phyloP scores from a whole-genome alignment of 495 filamentous ascomycete genomes.

The Mytilinidion resinicola region DNA sequence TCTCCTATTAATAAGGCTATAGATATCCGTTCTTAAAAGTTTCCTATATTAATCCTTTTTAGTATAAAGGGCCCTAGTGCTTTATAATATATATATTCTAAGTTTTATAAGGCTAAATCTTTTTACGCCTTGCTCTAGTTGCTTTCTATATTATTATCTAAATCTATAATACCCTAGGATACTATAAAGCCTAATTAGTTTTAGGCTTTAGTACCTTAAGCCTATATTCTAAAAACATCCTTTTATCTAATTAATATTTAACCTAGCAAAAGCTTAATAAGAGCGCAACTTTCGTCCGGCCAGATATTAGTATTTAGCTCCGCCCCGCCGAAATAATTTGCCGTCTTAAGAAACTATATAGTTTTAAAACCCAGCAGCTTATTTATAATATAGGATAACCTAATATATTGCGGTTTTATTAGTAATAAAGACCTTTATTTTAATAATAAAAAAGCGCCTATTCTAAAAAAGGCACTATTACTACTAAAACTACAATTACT shows the following conservation, averaged over 20 bases:
- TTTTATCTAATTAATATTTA: conserved; percentile 1
- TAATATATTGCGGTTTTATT: neutral
- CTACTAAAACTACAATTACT: neutral
- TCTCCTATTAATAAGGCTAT: too few species aligned
- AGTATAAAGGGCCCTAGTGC: too few species aligned
- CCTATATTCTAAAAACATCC: neutral
- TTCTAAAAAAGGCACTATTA: conserved; percentile 2
- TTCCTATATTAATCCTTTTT: too few species aligned
- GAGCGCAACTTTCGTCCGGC: neutral
- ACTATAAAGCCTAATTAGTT: neutral
- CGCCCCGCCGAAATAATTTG: neutral
- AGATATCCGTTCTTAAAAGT: too few species aligned
- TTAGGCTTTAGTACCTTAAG: too few species aligned
- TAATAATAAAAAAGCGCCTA: neutral
- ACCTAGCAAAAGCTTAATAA: neutral
- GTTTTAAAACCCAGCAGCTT: neutral
- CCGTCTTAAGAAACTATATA: neutral
- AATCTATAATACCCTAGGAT: neutral
- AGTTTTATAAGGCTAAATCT: neutral
- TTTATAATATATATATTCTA: neutral
- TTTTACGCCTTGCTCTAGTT: neutral
- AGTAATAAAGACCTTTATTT: conserved; percentile 1
- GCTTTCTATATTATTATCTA: neutral
- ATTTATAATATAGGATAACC: neutral
- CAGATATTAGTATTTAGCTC: neutral